These are phyloP conservation scores for Laguncularia racemosa DNA, from an alignment of 345 rosid species.

Conservation along the genomic window DNA sequence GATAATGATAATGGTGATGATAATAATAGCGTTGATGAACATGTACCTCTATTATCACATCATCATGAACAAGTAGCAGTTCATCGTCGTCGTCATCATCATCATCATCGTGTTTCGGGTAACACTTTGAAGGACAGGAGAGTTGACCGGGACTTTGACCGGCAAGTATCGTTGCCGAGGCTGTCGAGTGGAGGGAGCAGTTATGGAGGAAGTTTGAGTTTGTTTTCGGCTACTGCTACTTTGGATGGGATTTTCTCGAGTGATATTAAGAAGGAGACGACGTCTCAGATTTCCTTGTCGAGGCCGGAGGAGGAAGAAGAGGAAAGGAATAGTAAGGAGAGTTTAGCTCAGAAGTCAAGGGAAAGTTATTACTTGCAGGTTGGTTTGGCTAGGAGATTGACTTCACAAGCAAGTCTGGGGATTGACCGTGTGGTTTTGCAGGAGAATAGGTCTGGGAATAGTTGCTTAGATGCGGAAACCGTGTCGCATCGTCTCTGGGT, in stretches of 20 bases:
- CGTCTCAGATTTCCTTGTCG: constrained; percentile 20
- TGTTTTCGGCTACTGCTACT: constrained; percentile 73
- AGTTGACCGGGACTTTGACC: constrained; percentile 48
- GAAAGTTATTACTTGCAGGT: constrained; percentile 73
- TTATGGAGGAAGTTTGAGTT: constrained; percentile 76
- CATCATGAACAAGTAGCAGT: too few species aligned
- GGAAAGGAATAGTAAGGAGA: constrained; percentile 20
- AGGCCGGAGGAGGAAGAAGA: constrained; percentile 33
- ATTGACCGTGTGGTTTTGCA: constrained; percentile 31
- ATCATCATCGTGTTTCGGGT: constrained; percentile 12
- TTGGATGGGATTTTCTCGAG: constrained; percentile 48
- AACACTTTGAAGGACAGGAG: constrained; percentile 22
- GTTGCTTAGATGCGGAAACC: constrained; percentile 34
- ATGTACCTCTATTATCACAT: constrained; percentile 28
- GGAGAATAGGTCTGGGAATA: constrained; percentile 19
- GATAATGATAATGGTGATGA: too few species aligned
- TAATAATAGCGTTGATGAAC: constrained; percentile 33
- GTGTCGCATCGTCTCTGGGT: constrained; percentile 93
- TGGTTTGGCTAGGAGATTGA: constrained; percentile 67
- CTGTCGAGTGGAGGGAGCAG: constrained; percentile 73
- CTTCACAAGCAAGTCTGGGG: constrained; percentile 50
- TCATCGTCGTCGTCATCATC: too few species aligned
- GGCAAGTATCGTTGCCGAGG: constrained; percentile 63
- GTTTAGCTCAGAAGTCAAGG: constrained; percentile 33
- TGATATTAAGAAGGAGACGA: constrained; percentile 40